A percentile compares a stretch with the other conserved stretches of the same genome.
Conservation (phyloP, 176 grass and related monocot species). For the Zoysia pacifica region DNA sequence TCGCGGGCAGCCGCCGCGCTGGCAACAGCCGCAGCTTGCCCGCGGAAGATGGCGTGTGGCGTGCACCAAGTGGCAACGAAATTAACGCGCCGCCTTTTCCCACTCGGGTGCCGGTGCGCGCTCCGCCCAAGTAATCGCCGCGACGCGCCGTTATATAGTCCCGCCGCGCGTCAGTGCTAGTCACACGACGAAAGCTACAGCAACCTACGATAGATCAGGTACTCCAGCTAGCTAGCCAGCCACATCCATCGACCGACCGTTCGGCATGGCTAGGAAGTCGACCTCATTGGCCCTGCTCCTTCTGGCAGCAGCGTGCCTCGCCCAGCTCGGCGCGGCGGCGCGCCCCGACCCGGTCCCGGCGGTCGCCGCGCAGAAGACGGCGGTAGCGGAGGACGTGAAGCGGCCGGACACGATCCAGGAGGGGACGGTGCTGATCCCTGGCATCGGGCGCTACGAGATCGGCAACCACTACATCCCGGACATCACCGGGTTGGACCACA, state of each 20-base stretch:
- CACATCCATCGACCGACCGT: not conserved
- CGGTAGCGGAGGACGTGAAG: slow-evolving; percentile 30
- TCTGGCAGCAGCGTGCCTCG: slow-evolving; percentile 43
- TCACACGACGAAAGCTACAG: slow-evolving; percentile 29
- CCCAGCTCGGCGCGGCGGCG: slow-evolving; percentile 42
- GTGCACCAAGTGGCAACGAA: not conserved
- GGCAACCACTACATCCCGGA: slow-evolving; percentile 50
- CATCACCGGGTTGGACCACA: slow-evolving; percentile 69
- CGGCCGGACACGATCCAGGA: slow-evolving; percentile 49
- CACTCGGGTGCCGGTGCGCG: not conserved
- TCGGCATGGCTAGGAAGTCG: slow-evolving; percentile 12
- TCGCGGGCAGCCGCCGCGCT: not conserved
- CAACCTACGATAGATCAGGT: not conserved
- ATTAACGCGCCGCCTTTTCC: slow-evolving; percentile 65
- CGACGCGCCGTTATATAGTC: slow-evolving; percentile 38
- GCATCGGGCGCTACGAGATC: slow-evolving; percentile 48
- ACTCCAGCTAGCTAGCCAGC: not conserved
- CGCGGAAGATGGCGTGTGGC: not conserved
- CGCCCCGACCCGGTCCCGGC: slow-evolving; percentile 35
- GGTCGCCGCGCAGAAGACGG: not conserved
- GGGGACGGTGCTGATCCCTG: slow-evolving; percentile 61
- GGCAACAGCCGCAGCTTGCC: not conserved
- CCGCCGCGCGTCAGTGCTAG: slow-evolving; percentile 21
- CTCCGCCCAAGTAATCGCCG: not conserved
- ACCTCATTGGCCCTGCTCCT: not conserved